Percentiles rank a stretch among this genome's conserved stretches.
These are phyloP conservation scores for Choiromyces venosus DNA, from an alignment of 495 filamentous ascomycete genomes.

Conservation along the genomic window DNA sequence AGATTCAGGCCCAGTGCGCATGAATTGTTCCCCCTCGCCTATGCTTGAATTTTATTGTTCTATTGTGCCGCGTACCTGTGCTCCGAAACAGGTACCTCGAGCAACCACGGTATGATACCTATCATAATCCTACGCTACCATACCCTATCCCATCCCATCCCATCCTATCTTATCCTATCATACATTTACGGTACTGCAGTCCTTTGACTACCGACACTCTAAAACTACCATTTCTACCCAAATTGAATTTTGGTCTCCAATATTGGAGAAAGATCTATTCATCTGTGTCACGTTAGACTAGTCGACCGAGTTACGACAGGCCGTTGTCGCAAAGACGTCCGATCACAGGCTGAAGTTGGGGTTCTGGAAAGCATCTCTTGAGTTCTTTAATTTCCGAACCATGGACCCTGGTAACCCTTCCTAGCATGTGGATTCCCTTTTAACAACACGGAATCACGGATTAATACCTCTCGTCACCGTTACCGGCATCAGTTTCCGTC, in stretches of 20 bases:
- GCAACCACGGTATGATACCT: not conserved
- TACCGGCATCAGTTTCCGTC: not conserved
- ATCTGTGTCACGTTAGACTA: conserved; percentile 25
- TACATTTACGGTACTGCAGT: not conserved
- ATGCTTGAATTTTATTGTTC: conserved; percentile 10
- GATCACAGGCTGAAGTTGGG: conserved; percentile 26
- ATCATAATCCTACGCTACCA: not conserved
- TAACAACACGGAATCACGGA: not conserved
- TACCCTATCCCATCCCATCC: not conserved
- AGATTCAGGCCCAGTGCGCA: conserved; percentile 17
- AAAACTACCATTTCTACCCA: not conserved
- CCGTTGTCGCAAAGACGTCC: conserved; percentile 19
- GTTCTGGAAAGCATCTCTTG: conserved; percentile 35
- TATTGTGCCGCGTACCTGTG: conserved; percentile 17
- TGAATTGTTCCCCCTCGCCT: conserved; percentile 2
- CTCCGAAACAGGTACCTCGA: conserved; percentile 17
- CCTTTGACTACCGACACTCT: not conserved
- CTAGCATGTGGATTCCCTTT: not conserved
- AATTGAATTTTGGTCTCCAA: conserved; percentile 6
- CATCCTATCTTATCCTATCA: not conserved
- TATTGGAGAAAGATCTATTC: conserved; percentile 17
- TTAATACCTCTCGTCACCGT: conserved; percentile 3
- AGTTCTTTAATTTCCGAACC: conserved; percentile 40
- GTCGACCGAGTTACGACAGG: conserved; percentile 15
- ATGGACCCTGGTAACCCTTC: not conserved